Conservation (phyloP, 176 grass and related monocot species). For the Tuctoria greenei region DNA sequence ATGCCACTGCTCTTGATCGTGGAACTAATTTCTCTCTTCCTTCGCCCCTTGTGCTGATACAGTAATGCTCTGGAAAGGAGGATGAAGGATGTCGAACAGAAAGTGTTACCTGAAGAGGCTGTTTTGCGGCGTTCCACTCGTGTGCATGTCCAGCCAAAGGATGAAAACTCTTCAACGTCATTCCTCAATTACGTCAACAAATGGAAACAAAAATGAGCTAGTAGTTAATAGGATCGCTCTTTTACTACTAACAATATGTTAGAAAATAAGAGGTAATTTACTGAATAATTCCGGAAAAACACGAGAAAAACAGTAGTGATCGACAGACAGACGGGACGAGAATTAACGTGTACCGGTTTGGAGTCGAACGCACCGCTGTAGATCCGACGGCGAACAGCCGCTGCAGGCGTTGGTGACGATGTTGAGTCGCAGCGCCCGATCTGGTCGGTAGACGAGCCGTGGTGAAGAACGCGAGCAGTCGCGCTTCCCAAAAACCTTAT, state of each 20-base stretch:
- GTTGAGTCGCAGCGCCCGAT: too few relatives aligned
- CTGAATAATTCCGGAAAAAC: too few relatives aligned
- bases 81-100: constrained; percentile 51
- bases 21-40: not conserved
- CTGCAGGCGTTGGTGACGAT: too few relatives aligned
- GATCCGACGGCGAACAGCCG: too few relatives aligned
- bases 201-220: constrained; percentile 56
- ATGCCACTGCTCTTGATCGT: not conserved
- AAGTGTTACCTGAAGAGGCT: constrained; percentile 58
- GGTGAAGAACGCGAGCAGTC: too few relatives aligned
- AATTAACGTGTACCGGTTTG: too few relatives aligned
- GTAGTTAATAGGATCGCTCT: not conserved
- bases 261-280: too few relatives aligned
- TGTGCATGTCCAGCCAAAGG: constrained; percentile 64
- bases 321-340: too few relatives aligned
- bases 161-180: constrained; percentile 59
- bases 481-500: too few relatives aligned
- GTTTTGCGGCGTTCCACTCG: constrained; percentile 70
- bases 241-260: not conserved
- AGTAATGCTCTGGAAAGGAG: constrained; percentile 77
- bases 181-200: constrained; percentile 85
- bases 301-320: too few relatives aligned
- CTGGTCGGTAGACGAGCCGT: too few relatives aligned
- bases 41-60: constrained; percentile 2
- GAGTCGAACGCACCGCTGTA: too few relatives aligned